Evolutionary conservation across 192 early-diverging fungal species (phyloP).

Genomic region (Mortierella alpina): DNA sequence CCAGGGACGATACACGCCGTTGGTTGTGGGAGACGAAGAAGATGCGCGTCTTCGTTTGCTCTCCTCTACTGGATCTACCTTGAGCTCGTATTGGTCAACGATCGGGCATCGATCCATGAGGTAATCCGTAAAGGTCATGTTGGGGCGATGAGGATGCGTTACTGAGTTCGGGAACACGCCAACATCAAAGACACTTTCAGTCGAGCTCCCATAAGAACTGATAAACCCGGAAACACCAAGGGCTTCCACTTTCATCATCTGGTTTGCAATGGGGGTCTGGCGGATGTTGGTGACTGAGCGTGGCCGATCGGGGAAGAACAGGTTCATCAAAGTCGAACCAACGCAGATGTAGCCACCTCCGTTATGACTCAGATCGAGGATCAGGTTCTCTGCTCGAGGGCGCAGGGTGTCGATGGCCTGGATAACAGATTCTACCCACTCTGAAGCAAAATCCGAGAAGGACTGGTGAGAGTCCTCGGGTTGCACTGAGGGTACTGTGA

Average conservation of each 20-base stretch:
- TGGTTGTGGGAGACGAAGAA: neutral
- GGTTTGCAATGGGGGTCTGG: constrained; percentile 9
- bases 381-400: constrained; percentile 26
- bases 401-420: constrained; percentile 23
- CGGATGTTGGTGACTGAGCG: constrained; percentile 30
- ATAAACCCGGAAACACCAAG: constrained; percentile 25
- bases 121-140: constrained; percentile 26
- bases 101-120: constrained; percentile 26
- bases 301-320: constrained; percentile 33
- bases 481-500: constrained; percentile 13
- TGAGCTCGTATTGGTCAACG: constrained; percentile 6
- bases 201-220: constrained; percentile 19
- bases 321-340: constrained; percentile 18
- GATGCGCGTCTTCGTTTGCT: neutral
- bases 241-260: constrained; percentile 12
- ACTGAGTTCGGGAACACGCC: neutral
- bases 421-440: constrained; percentile 21
- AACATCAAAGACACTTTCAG: neutral
- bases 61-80: constrained; percentile 16
- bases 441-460: constrained; percentile 19
- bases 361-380: constrained; percentile 38
- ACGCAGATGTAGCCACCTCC: constrained; percentile 32
- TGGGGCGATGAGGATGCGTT: constrained; percentile 5
- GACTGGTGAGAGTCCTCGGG: constrained; percentile 20
- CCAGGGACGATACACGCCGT: constrained; percentile 21